Percentiles rank a stretch among this genome's conserved stretches.
Evolutionary conservation across 106 monocot species (phyloP).

Genomic region (Dioscorea zingiberensis): DNA sequence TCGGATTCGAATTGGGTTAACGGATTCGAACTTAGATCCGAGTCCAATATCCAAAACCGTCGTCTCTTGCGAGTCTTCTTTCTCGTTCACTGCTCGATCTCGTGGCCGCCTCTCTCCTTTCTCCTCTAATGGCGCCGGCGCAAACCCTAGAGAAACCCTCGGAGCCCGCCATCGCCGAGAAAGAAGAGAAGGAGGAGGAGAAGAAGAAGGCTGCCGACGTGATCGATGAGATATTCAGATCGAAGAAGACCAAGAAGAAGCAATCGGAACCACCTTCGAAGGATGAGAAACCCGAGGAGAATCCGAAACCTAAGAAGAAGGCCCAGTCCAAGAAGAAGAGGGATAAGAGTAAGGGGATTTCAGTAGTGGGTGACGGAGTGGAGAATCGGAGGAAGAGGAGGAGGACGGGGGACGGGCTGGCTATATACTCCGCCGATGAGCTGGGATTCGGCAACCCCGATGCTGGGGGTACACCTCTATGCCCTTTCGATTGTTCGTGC

Average conservation of each 20-base stretch:
- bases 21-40: no score
- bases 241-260: slow-evolving; percentile 11
- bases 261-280: not conserved
- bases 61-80: no score
- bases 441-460: slow-evolving; percentile 10
- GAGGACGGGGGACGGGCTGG: slow-evolving; percentile 15
- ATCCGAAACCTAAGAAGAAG: not conserved
- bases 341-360: not conserved
- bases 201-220: slow-evolving; percentile 9
- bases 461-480: slow-evolving; percentile 20
- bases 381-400: slow-evolving; percentile 6
- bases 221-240: slow-evolving; percentile 23
- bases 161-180: not conserved
- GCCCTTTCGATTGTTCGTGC: slow-evolving; percentile 23
- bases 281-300: not conserved
- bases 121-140: no score
- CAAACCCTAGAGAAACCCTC: not conserved
- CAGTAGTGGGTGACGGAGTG: no score
- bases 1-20: no score
- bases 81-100: no score
- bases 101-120: no score
- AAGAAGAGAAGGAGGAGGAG: slow-evolving; percentile 3
- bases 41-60: no score
- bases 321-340: not conserved
- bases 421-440: slow-evolving; percentile 23